Evolutionary conservation across 2,329 filamentous ascomycete species (phyloP).

Genomic region (Thielaviopsis musarum): DNA sequence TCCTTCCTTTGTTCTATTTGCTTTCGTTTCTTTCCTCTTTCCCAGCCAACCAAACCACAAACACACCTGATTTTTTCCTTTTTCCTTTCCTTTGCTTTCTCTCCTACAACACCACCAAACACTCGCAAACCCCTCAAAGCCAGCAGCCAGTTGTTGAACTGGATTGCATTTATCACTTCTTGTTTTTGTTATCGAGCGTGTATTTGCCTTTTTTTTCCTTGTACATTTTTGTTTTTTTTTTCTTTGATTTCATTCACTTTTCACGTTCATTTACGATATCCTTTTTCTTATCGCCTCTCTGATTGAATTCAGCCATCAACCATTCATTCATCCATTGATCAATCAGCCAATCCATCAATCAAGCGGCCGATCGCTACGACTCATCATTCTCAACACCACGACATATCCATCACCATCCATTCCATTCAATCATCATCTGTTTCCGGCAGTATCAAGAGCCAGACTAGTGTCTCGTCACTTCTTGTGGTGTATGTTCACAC

Average conservation of each 20-base stretch:
- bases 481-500: not conserved
- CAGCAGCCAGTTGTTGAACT: slow-evolving; percentile 7
- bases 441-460: not conserved
- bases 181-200: slow-evolving; percentile 13
- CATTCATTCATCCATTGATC: not conserved
- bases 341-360: not conserved
- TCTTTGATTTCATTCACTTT: slow-evolving; percentile 15
- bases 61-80: not conserved
- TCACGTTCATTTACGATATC: slow-evolving; percentile 6
- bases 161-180: slow-evolving; percentile 5
- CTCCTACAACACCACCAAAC: not conserved
- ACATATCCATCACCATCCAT: not conserved
- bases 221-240: slow-evolving; percentile 13
- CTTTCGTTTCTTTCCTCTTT: slow-evolving; percentile 8
- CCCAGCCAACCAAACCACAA: not conserved
- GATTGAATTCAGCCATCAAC: slow-evolving; percentile 14
- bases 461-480: not conserved
- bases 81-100: not conserved
- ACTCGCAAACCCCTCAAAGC: not conserved
- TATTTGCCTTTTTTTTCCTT: slow-evolving; percentile 11
- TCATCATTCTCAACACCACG: not conserved
- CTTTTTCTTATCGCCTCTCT: slow-evolving; percentile 14
- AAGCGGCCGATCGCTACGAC: not conserved
- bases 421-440: not conserved
- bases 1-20: slow-evolving; percentile 9